Percentiles rank a stretch among this genome's conserved stretches.
These are phyloP conservation scores for Lipomyces sp. DNA, from an alignment of 805 yeast genomes.

Conservation along the genomic window DNA sequence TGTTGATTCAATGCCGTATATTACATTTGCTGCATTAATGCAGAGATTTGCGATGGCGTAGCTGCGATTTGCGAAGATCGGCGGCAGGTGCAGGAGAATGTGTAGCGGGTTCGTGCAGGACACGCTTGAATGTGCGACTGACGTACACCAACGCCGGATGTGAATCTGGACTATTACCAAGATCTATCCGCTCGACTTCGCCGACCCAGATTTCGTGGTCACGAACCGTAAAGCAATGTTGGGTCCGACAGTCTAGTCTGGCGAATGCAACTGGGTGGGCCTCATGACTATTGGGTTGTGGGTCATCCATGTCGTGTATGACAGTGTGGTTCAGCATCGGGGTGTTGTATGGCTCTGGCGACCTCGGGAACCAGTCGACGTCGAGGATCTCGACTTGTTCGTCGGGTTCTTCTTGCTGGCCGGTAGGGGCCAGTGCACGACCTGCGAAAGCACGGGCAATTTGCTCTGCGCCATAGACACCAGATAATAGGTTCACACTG, in stretches of 20 bases:
- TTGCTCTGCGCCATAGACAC: conserved; percentile 57
- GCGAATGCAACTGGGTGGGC: conserved; percentile 27
- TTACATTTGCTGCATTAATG: background rate
- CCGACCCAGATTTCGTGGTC: conserved; percentile 94
- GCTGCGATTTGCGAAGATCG: background rate
- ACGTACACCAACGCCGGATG: conserved; percentile 24
- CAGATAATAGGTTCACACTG: conserved; percentile 76
- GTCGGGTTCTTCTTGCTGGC: conserved; percentile 5
- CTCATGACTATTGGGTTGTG: background rate
- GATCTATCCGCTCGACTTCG: conserved; percentile 57
- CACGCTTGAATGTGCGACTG: conserved; percentile 20
- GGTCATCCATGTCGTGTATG: background rate
- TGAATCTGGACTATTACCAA: background rate
- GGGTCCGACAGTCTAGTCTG: conserved; percentile 27
- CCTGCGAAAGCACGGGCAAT: conserved; percentile 72
- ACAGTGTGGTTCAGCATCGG: conserved; percentile 28
- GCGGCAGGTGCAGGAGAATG: background rate
- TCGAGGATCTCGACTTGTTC: conserved; percentile 15
- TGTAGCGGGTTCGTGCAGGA: background rate
- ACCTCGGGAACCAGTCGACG: conserved; percentile 63
- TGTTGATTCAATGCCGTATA: background rate
- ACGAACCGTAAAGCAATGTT: conserved; percentile 57
- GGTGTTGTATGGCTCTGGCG: conserved; percentile 44
- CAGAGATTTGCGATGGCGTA: background rate
- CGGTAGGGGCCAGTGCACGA: conserved; percentile 32